Percentiles rank a stretch among this genome's conserved stretches.
phyloP scores from a whole-genome alignment of 2,329 filamentous ascomycete species.

The Talaromyces funiculosus region DNA sequence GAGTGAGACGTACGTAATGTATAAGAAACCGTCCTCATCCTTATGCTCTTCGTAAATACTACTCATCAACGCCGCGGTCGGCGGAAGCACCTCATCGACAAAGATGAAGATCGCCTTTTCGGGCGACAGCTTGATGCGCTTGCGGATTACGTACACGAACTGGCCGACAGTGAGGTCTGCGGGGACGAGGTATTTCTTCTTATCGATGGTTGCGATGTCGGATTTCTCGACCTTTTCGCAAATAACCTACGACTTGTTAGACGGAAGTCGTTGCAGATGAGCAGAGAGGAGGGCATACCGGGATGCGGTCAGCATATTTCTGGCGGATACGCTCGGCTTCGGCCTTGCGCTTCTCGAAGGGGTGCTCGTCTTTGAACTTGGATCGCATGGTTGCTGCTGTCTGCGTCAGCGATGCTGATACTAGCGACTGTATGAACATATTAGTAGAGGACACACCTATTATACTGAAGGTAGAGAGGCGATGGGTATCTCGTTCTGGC shows the following conservation, averaged over 20 bases:
- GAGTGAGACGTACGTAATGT: slow-evolving; percentile 72
- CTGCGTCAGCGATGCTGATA: background rate
- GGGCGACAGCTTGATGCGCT: slow-evolving; percentile 98
- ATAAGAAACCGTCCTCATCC: slow-evolving; percentile 80
- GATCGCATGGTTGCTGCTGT: slow-evolving; percentile 68
- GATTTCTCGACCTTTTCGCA: slow-evolving; percentile 99
- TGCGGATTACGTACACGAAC: slow-evolving; percentile 99
- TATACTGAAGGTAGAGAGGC: background rate
- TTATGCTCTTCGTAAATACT: slow-evolving; percentile 99
- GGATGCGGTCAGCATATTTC: slow-evolving; percentile 98
- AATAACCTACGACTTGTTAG: slow-evolving; percentile 64
- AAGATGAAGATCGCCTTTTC: slow-evolving; percentile 99
- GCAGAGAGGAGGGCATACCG: slow-evolving; percentile 57
- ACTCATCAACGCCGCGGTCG: slow-evolving; percentile 96
- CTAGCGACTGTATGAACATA: background rate
- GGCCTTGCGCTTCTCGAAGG: slow-evolving; percentile 99
- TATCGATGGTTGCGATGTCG: slow-evolving; percentile 99
- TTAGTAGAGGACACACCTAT: background rate
- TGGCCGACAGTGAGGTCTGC: slow-evolving; percentile 97
- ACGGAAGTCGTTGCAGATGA: background rate
- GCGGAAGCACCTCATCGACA: slow-evolving; percentile 94
- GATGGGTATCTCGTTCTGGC: background rate
- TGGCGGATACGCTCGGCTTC: slow-evolving; percentile 98
- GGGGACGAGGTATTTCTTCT: slow-evolving; percentile 99
- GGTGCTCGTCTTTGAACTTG: slow-evolving; percentile 99